Conservation (phyloP, 2,329 filamentous ascomycete genomes). For the Cytospora leucostoma region DNA sequence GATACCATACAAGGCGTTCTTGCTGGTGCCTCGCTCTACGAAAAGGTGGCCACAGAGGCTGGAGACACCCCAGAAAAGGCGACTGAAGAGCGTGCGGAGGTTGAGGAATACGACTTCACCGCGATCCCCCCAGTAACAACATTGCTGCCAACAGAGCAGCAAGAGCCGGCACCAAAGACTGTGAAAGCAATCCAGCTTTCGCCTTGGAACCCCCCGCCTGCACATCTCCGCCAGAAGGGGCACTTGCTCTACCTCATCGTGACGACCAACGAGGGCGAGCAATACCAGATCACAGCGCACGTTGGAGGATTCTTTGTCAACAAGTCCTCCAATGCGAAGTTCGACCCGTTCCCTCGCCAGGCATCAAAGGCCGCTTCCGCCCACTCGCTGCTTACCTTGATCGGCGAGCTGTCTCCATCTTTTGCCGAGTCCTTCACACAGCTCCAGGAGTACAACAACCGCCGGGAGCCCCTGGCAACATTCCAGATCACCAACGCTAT, state of each 20-base stretch:
- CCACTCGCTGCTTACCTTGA: conserved; percentile 83
- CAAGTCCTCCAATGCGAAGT: conserved; percentile 92
- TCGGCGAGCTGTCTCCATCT: conserved; percentile 78
- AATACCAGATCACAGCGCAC: conserved; percentile 89
- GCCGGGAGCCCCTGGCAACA: conserved; percentile 83
- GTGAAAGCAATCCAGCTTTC: conserved; percentile 88
- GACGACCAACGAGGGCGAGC: conserved; percentile 91
- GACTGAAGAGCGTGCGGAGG: conserved; percentile 40
- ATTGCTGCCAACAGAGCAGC: conserved; percentile 68
- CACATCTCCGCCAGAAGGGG: conserved; percentile 85
- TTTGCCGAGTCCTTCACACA: conserved; percentile 76
- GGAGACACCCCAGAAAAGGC: conserved; percentile 48
- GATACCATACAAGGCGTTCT: conserved; percentile 85
- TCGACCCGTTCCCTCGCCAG: conserved; percentile 82
- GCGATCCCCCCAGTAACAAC: conserved; percentile 67
- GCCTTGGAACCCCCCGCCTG: conserved; percentile 94
- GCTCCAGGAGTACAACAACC: conserved; percentile 81
- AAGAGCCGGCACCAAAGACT: conserved; percentile 78
- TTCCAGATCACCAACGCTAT: conserved; percentile 97
- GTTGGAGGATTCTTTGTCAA: conserved; percentile 97
- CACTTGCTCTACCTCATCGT: conserved; percentile 89
- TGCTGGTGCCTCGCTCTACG: conserved; percentile 83
- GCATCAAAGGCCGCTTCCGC: conserved; percentile 76
- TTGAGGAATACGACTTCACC: conserved; percentile 77
- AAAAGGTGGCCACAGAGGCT: conserved; percentile 63